Base-by-base conservation (phyloP, 148 eudicot genomes). In the Persicaria maculosa region DNA sequence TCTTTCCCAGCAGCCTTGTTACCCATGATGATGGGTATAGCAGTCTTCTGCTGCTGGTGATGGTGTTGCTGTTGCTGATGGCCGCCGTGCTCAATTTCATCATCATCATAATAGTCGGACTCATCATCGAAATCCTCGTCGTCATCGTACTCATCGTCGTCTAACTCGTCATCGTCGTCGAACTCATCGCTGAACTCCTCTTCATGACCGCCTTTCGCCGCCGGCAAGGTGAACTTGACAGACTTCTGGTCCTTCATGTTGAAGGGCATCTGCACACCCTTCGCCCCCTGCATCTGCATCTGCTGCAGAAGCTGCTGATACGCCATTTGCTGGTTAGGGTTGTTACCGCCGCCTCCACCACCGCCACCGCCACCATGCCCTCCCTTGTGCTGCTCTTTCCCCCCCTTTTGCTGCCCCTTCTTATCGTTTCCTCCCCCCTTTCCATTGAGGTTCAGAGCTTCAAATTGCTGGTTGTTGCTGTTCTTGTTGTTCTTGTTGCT, bases 181-280 rank as follows among this genome's bases (percentile, higher is more conserved):
- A 78, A 85, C 43, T 62, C 68, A 9, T 46, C 70, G 43, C 70
- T 65, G 1, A 65, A 43, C 40, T 65, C 70, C 70, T 86, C 88
- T 76, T 86, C 91, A 45, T 73, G 79, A 59, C 84, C 85, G 52
- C 81, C 72, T 0, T 31, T 20, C 46, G 9, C 47, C 71, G 6
- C 77, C 17, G 88, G 92, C 81, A 89, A 72, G 64, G 73, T 84
- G 75, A 91, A 93, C 82, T 83, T 91, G 11, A 86, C 94, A 20
- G 80, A 46, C 64, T 93, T 93, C 52, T 81, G 86, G 5, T 86
- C 91, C 81, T 88, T 88, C 50, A 71, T 22, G 73, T 71, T 71
- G 40, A 77, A 44, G 1, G 85, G 83, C 72, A 80, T 50, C 64
- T 86, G 85, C 52, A 80, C n/a, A 78, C 80, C 88, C 45, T 88